Evolutionary conservation across 129 eudicot species (phyloP).

Genomic region (Lactuca sativa): DNA sequence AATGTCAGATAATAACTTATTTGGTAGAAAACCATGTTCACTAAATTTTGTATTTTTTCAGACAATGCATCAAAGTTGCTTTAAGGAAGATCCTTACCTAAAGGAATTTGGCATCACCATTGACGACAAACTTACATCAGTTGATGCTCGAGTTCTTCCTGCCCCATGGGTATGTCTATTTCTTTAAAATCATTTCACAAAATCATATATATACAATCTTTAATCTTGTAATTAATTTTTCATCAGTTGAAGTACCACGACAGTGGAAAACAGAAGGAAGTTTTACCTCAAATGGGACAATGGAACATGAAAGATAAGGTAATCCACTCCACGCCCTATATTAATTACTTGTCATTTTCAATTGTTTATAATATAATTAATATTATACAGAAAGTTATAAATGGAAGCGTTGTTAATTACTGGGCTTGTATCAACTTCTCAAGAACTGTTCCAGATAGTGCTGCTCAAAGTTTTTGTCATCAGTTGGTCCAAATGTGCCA

Average conservation of each 20-base stretch:
- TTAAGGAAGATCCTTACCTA: slow-evolving; percentile 58
- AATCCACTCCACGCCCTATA: neutral
- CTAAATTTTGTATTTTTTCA: slow-evolving; percentile 27
- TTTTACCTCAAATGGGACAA: slow-evolving; percentile 71
- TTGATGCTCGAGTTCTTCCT: slow-evolving; percentile 82
- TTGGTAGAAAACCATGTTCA: neutral
- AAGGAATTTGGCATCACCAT: slow-evolving; percentile 69
- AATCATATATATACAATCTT: neutral
- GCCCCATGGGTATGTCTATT: slow-evolving; percentile 64
- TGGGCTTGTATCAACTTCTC: slow-evolving; percentile 87
- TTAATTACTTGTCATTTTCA: neutral
- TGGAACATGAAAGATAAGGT: slow-evolving; percentile 88
- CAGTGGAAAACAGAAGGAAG: slow-evolving; percentile 68
- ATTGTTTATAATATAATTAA: neutral
- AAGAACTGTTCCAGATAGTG: slow-evolving; percentile 55
- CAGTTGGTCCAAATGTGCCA: slow-evolving; percentile 71
- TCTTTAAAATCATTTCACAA: neutral
- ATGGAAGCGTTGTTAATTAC: slow-evolving; percentile 60
- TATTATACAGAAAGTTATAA: slow-evolving; percentile 59
- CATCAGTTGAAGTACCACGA: slow-evolving; percentile 68
- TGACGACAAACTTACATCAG: slow-evolving; percentile 56
- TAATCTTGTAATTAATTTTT: slow-evolving; percentile 8
- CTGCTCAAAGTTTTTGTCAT: slow-evolving; percentile 59
- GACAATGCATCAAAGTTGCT: slow-evolving; percentile 63
- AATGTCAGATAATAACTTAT: no score